Evolutionary conservation across 352 stramenopile species (phyloP), one percentile per base, ranked within the genome.

Genomic region (Phytophthora agathidicida): DNA sequence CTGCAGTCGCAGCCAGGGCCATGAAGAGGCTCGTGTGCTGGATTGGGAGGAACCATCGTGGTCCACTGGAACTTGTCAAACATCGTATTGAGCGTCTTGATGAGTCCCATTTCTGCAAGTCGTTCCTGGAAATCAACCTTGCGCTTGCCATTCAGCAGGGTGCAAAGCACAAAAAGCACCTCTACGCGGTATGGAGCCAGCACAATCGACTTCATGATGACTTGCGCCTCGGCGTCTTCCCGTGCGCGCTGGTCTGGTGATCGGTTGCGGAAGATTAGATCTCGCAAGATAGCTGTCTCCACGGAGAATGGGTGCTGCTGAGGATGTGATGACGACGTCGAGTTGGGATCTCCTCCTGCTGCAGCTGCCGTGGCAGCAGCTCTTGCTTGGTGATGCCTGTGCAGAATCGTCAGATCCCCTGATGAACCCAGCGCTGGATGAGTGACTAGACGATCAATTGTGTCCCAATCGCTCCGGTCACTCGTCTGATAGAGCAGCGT

Each of bases 141-240:
- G 28, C 95, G 80, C 50, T 97, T 94, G 33, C 94, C 93, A 16
- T 97, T 97, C n/a, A 98, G 70, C 16, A 99, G 68, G 10, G 93
- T 98, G 60, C 94, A 98, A 2, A 99, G 72, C 14, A 99, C 93
- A 65, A 99, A 99, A 14, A 99, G 78, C 51, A 99, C 89, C 69
- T 99, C 96, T 0, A 99, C 95, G 38, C 97, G 93, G 59, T 97
- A 97, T 17, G 90, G 90, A 3, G 87, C 86, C 13, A 98, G 52
- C n/a, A 97, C 73, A 35, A 98, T 90, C 11, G 88, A 93, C 63
- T 98, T 97, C 77, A 98, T 96, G 27, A 98, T 85, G 16, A 97
- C 75, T 41, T 90, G 77, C 0, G 79, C 81, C 49, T 93, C 81
- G 1, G 77, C 67, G 42, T 93, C 79, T 65, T 93, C 83, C n/a